phyloP scores from a whole-genome alignment of 805 yeast genomes.

The Candida bentonensis region DNA sequence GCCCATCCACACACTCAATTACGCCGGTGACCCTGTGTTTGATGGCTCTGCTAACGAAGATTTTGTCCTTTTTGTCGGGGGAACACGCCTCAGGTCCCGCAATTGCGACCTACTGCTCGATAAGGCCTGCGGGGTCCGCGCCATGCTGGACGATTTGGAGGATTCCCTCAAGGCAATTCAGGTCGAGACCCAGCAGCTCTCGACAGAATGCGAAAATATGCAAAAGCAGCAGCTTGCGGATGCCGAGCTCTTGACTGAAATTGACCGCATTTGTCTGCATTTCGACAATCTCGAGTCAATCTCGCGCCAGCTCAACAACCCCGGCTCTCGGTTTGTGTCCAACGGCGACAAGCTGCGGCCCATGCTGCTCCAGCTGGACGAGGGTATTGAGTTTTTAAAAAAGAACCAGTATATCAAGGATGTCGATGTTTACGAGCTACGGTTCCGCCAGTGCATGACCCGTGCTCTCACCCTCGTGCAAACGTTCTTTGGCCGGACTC shows the following conservation, averaged over 20 bases:
- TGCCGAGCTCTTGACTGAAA: conserved; percentile 27
- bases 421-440: conserved; percentile 47
- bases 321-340: conserved; percentile 55
- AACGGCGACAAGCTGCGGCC: conserved; percentile 36
- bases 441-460: conserved; percentile 73
- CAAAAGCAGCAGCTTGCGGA: conserved; percentile 25
- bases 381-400: conserved; percentile 47
- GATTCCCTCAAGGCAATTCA: conserved; percentile 44
- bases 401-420: conserved; percentile 52
- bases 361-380: conserved; percentile 46
- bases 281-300: conserved; percentile 64
- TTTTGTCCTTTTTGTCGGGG: conserved; percentile 19
- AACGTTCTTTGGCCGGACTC: conserved; percentile 37
- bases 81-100: conserved; percentile 18
- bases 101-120: conserved; percentile 24
- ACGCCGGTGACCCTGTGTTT: conserved; percentile 27
- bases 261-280: conserved; percentile 36
- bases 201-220: conserved; percentile 37
- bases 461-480: conserved; percentile 64
- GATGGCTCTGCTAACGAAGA: conserved; percentile 25
- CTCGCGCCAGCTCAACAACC: conserved; percentile 51
- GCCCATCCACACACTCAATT: conserved; percentile 27
- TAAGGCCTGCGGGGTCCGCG: conserved; percentile 33
- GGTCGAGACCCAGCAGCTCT: conserved; percentile 49
- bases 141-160: conserved; percentile 34